These are phyloP conservation scores for Silene conica DNA, from an alignment of 148 eudicot genomes.

Conservation along the genomic window DNA sequence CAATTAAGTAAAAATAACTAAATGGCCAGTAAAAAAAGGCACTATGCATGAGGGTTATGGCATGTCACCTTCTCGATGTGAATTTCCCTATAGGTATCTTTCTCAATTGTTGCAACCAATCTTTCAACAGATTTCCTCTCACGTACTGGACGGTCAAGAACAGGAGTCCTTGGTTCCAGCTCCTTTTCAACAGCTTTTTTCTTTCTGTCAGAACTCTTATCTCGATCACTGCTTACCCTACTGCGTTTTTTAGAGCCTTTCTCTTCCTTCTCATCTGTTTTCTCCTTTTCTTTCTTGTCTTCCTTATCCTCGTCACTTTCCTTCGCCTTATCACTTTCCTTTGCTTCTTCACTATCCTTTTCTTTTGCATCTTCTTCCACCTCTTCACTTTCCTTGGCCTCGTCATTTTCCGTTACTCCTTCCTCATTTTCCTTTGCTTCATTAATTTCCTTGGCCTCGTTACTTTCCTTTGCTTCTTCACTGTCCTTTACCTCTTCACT, in stretches of 20 bases:
- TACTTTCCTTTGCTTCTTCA: slow-evolving; percentile 16
- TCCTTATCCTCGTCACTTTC: slow-evolving; percentile 17
- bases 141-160: slow-evolving; percentile 76
- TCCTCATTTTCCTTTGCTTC: slow-evolving; percentile 23
- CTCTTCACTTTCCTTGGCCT: slow-evolving; percentile 19
- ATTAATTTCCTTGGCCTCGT: not conserved
- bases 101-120: slow-evolving; percentile 77
- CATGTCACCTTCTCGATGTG: slow-evolving; percentile 41
- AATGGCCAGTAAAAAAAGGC: not conserved
- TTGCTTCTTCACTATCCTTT: slow-evolving; percentile 22
- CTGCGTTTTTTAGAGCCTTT: slow-evolving; percentile 30
- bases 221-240: slow-evolving; percentile 25
- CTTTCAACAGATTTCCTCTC: slow-evolving; percentile 93
- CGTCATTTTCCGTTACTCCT: slow-evolving; percentile 11
- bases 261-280: slow-evolving; percentile 8
- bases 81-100: slow-evolving; percentile 59
- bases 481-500: slow-evolving; percentile 23
- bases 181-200: slow-evolving; percentile 41
- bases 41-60: not conserved
- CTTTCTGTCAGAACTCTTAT: slow-evolving; percentile 22
- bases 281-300: slow-evolving; percentile 16
- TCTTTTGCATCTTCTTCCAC: slow-evolving; percentile 18
- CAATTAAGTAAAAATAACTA: slow-evolving; percentile 7
- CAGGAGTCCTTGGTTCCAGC: slow-evolving; percentile 59
- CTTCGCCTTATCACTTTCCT: slow-evolving; percentile 18